phyloP scores from a whole-genome alignment of 2,329 filamentous ascomycete species.

The Ilyonectria destructans region DNA sequence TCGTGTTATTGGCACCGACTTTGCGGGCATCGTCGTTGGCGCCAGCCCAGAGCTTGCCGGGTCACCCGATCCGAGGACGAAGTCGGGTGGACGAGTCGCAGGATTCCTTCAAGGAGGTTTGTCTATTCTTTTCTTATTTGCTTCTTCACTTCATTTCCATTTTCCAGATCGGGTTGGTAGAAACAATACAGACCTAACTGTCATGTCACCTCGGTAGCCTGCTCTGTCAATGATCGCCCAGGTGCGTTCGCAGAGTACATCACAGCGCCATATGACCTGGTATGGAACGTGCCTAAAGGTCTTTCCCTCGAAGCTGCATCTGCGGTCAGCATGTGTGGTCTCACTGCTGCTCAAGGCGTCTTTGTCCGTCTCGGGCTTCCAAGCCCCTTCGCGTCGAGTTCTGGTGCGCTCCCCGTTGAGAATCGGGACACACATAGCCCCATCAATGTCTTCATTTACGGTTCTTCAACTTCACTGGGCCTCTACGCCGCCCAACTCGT shows the following conservation, averaged over 20 bases:
- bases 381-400: slow-evolving; percentile 50
- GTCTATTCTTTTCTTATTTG: neutral
- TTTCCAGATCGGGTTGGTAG: neutral
- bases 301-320: slow-evolving; percentile 58
- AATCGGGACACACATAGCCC: rapidly evolving
- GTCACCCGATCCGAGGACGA: slow-evolving; percentile 21
- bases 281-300: slow-evolving; percentile 55
- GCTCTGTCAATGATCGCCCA: slow-evolving; percentile 58
- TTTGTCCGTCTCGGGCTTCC: slow-evolving; percentile 56
- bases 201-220: slow-evolving; percentile 46
- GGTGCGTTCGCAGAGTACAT: slow-evolving; percentile 64
- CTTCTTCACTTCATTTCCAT: neutral
- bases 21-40: slow-evolving; percentile 55
- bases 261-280: slow-evolving; percentile 53
- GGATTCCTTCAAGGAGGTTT: slow-evolving; percentile 60
- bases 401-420: rapidly evolving
- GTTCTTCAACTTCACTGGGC: slow-evolving; percentile 54
- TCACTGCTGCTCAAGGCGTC: slow-evolving; percentile 62
- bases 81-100: slow-evolving; percentile 54
- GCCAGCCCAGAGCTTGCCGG: slow-evolving; percentile 33
- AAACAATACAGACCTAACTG: neutral
- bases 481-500: slow-evolving; percentile 54
- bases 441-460: slow-evolving; percentile 51
- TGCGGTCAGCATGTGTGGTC: slow-evolving; percentile 57
- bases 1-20: slow-evolving; percentile 59